Evolutionary conservation across 352 stramenopile genomes (phyloP).

Genomic region (Phytophthora hibernalis): DNA sequence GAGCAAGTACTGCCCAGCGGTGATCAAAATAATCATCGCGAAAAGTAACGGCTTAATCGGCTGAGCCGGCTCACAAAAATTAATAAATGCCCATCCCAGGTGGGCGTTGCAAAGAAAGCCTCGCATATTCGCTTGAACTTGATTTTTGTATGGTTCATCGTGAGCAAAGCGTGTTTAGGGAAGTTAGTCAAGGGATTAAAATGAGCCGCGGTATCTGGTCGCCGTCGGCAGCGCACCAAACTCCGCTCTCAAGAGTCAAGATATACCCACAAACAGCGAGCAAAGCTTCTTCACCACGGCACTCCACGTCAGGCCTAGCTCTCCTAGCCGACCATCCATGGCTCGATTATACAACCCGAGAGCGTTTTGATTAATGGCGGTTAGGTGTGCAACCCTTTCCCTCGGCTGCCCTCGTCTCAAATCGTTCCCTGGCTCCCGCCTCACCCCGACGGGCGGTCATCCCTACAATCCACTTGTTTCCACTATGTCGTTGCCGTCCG

Average conservation of each 20-base stretch:
- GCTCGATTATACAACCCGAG: background rate
- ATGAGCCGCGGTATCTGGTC: background rate
- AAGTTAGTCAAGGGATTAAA: slow-evolving; percentile 1
- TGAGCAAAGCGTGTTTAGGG: background rate
- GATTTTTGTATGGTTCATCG: slow-evolving; percentile 11
- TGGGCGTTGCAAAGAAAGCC: background rate
- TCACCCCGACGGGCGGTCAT: slow-evolving; percentile 13
- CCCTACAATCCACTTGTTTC: background rate
- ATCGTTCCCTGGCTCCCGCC: slow-evolving; percentile 28
- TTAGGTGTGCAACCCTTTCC: slow-evolving; percentile 15
- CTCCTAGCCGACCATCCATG: too few relatives aligned
- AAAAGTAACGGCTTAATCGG: slow-evolving; percentile 21
- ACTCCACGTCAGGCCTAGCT: background rate
- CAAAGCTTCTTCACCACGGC: background rate
- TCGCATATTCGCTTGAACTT: slow-evolving; percentile 7
- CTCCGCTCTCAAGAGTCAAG: too few relatives aligned
- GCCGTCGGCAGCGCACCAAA: too few relatives aligned
- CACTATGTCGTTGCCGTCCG: background rate
- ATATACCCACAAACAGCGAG: background rate
- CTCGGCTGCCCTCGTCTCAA: slow-evolving; percentile 35
- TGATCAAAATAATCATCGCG: background rate
- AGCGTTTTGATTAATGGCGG: slow-evolving; percentile 25
- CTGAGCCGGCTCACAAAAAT: slow-evolving; percentile 33
- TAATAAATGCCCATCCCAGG: slow-evolving; percentile 18
- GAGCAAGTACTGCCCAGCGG: too few relatives aligned